A percentile compares a stretch with the other conserved stretches of the same genome.
These are phyloP conservation scores for Omphalotus guepiniiformis DNA, from an alignment of 768 basidiomycete species.

Conservation along the genomic window DNA sequence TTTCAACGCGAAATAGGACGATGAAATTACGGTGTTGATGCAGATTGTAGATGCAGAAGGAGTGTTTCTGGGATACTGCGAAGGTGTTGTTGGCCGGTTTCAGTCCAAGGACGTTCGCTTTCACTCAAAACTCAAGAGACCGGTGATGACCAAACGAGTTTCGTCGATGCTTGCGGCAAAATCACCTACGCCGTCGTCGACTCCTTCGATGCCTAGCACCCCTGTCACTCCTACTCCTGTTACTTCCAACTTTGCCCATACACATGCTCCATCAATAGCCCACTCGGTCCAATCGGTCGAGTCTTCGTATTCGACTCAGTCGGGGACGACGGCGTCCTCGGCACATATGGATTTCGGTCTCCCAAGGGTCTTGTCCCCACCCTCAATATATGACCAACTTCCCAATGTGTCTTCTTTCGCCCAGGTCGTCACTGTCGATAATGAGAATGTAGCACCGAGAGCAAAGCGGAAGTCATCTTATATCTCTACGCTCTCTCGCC, in stretches of 20 bases:
- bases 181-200: slow-evolving; percentile 15
- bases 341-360: slow-evolving; percentile 4
- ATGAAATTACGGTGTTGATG: slow-evolving; percentile 76
- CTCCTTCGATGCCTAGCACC: neutral
- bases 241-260: slow-evolving; percentile 7
- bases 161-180: slow-evolving; percentile 27
- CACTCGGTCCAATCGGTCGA: too few species aligned
- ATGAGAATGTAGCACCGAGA: neutral
- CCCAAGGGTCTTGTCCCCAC: slow-evolving; percentile 5
- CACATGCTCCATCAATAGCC: slow-evolving; percentile 2
- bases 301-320: neutral
- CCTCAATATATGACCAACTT: slow-evolving; percentile 5
- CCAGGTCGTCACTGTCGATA: neutral
- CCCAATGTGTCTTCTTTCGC: slow-evolving; percentile 1
- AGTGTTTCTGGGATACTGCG: slow-evolving; percentile 77
- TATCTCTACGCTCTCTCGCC: neutral
- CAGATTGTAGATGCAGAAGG: slow-evolving; percentile 54
- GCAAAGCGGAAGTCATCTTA: neutral
- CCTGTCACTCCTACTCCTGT: slow-evolving; percentile 8
- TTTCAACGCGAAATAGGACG: slow-evolving; percentile 46
- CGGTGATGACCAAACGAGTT: slow-evolving; percentile 69
- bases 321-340: neutral
- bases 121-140: slow-evolving; percentile 71
- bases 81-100: slow-evolving; percentile 82
- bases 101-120: slow-evolving; percentile 60